Conservation (phyloP, 2,329 filamentous ascomycete genomes). For the Fusarium tuaranense region DNA sequence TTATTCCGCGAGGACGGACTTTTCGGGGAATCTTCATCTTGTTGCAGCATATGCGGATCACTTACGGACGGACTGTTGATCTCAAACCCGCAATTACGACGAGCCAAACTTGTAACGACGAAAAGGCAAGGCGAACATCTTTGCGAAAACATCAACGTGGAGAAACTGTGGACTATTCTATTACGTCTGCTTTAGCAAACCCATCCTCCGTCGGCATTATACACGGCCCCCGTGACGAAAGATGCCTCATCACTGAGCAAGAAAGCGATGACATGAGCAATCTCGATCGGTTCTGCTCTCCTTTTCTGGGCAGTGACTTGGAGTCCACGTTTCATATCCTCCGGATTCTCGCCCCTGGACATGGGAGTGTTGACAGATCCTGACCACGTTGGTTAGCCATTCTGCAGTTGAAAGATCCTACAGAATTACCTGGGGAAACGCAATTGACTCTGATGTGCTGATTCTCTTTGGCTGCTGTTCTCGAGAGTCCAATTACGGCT, state of each 20-base stretch:
- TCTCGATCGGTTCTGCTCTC: constrained; percentile 15
- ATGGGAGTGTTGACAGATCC: constrained; percentile 33
- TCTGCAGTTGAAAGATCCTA: neutral
- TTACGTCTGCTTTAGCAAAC: constrained; percentile 23
- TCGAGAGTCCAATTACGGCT: constrained; percentile 46
- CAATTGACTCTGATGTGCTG: constrained; percentile 29
- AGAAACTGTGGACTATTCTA: neutral
- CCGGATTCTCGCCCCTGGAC: constrained; percentile 23
- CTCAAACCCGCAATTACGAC: neutral
- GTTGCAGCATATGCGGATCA: neutral
- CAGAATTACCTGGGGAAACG: constrained; percentile 20
- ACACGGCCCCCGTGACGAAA: constrained; percentile 44
- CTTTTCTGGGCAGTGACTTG: constrained; percentile 27
- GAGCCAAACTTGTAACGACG: neutral
- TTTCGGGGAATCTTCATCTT: neutral
- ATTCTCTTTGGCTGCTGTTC: constrained; percentile 46
- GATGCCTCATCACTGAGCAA: constrained; percentile 40
- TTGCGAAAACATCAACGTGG: neutral
- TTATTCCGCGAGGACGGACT: neutral
- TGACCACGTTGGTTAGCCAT: neutral
- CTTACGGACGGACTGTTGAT: neutral
- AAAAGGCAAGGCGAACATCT: neutral
- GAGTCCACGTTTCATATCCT: constrained; percentile 22
- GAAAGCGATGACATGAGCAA: constrained; percentile 35
- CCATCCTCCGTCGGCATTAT: constrained; percentile 56